Evolutionary conservation across 352 stramenopile genomes (phyloP).

Genomic region (Phytophthora multivora): DNA sequence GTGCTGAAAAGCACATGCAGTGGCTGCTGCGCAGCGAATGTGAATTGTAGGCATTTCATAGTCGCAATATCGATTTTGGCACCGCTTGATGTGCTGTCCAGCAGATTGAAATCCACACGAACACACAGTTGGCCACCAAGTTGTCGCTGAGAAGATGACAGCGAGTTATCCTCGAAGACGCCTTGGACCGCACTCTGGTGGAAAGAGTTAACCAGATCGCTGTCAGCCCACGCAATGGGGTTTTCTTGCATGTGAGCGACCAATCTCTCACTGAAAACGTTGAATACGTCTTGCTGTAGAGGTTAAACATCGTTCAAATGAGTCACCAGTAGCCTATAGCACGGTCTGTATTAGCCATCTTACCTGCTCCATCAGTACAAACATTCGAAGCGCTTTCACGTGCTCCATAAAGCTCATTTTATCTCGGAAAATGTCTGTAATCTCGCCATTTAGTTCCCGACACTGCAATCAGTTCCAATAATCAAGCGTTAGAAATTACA

Average conservation of each 20-base stretch:
- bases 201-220: constrained; percentile 56
- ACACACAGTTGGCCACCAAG: constrained; percentile 54
- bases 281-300: constrained; percentile 74
- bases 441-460: constrained; percentile 44
- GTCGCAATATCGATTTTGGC: constrained; percentile 59
- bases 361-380: constrained; percentile 83
- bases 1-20: constrained; percentile 67
- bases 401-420: constrained; percentile 58
- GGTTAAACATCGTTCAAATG: background rate
- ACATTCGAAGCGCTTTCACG: constrained; percentile 53
- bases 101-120: constrained; percentile 51
- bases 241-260: constrained; percentile 60
- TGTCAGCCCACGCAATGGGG: constrained; percentile 61
- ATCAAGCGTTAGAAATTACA: background rate
- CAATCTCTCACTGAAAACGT: constrained; percentile 46
- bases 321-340: background rate
- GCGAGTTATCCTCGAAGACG: constrained; percentile 47
- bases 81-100: constrained; percentile 39
- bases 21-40: constrained; percentile 51
- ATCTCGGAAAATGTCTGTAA: constrained; percentile 59
- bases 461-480: constrained; percentile 39
- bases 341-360: background rate
- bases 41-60: constrained; percentile 64
- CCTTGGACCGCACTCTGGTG: constrained; percentile 60
- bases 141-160: constrained; percentile 42